Evolutionary conservation across 306 rosid species (phyloP).

Genomic region (Lupinus albus): DNA sequence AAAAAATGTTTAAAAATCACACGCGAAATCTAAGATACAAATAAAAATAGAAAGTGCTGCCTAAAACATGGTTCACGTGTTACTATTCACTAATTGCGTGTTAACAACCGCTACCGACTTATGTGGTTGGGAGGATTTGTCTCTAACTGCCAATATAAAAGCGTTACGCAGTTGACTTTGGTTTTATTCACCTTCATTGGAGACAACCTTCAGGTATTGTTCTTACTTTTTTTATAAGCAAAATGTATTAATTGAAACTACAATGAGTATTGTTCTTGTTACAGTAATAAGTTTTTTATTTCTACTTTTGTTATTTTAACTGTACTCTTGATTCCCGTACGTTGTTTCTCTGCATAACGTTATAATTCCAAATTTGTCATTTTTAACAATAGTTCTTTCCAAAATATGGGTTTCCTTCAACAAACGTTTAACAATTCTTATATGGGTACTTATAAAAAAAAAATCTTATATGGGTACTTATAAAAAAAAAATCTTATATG

Average conservation of each 20-base stretch:
- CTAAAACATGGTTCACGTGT: neutral
- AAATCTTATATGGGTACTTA: too few relatives aligned
- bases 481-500: too few relatives aligned
- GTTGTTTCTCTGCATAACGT: neutral
- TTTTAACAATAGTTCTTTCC: neutral
- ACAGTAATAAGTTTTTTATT: neutral
- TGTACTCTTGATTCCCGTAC: neutral
- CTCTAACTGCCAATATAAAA: conserved; percentile 30
- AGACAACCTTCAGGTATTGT: conserved; percentile 12
- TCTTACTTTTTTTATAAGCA: too few relatives aligned
- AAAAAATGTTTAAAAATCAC: too few relatives aligned
- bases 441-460: too few relatives aligned
- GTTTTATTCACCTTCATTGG: neutral
- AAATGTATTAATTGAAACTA: too few relatives aligned
- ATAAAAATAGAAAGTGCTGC: too few relatives aligned
- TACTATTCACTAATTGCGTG: neutral
- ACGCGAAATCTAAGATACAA: too few relatives aligned
- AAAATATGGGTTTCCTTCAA: neutral
- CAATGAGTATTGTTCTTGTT: conserved; percentile 4
- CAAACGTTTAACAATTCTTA: neutral
- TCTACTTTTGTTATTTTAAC: neutral
- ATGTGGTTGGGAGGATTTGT: conserved; percentile 34
- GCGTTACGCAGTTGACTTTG: neutral
- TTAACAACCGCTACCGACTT: conserved; percentile 15
- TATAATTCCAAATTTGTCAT: neutral